phyloP scores from a whole-genome alignment of 2,329 filamentous ascomycete species.

The Xylariaceae sp. region DNA sequence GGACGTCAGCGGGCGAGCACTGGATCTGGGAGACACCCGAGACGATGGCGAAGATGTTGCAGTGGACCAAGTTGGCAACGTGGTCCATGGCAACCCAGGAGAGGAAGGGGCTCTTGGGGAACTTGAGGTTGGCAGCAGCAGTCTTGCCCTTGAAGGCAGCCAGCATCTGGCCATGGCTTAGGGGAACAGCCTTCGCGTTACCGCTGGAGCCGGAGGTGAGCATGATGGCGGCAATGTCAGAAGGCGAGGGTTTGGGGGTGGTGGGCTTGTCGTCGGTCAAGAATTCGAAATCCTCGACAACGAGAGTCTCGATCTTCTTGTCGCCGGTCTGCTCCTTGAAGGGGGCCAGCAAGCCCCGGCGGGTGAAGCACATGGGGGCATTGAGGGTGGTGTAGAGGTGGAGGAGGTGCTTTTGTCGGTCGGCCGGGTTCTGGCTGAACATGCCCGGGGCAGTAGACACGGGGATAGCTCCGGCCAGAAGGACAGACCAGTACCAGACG shows the following conservation, averaged over 20 bases:
- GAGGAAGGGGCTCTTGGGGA: slow-evolving; percentile 31
- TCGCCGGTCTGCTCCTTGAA: slow-evolving; percentile 7
- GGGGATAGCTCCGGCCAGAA: slow-evolving; percentile 15
- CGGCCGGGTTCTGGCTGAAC: slow-evolving; percentile 12
- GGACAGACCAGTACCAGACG: slow-evolving; percentile 22
- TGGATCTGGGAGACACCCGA: slow-evolving; percentile 41
- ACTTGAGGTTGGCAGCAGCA: slow-evolving; percentile 17
- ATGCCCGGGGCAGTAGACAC: slow-evolving; percentile 11
- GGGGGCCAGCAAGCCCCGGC: slow-evolving; percentile 1
- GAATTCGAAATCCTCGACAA: slow-evolving; percentile 19
- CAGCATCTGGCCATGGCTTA: slow-evolving; percentile 40
- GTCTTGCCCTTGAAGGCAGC: slow-evolving; percentile 37
- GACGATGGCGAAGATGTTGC: slow-evolving; percentile 45
- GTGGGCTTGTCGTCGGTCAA: slow-evolving; percentile 4
- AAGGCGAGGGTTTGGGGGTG: slow-evolving; percentile 9
- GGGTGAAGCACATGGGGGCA: slow-evolving; percentile 14
- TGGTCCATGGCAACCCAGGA: slow-evolving; percentile 52
- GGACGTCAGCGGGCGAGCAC: slow-evolving; percentile 35
- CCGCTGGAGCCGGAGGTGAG: slow-evolving; percentile 51
- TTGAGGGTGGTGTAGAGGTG: slow-evolving; percentile 3
- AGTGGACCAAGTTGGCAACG: slow-evolving; percentile 46
- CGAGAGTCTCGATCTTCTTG: slow-evolving; percentile 11
- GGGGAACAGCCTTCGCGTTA: slow-evolving; percentile 43
- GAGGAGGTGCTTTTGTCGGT: slow-evolving; percentile 14
- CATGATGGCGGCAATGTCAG: slow-evolving; percentile 36